Base-by-base conservation (phyloP, 352 stramenopile genomes). In the Phytophthora tubulina region DNA sequence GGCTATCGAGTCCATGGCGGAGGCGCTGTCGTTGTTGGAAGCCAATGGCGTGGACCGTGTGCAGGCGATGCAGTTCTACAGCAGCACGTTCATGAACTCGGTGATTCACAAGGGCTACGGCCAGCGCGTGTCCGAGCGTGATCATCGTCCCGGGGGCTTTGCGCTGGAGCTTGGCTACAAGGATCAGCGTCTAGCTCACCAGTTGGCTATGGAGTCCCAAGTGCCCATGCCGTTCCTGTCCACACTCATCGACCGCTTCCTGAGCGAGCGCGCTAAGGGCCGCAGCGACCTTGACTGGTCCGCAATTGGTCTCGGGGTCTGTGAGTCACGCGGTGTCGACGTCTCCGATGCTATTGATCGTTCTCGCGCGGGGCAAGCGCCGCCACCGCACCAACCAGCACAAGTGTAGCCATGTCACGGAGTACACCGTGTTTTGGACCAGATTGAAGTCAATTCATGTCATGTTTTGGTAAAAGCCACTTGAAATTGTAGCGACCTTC, bases 41-140 rank as follows among this genome's bases (percentile, higher is more conserved):
- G 75, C 76, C 33, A 80, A 93, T 41, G 85, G 88, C 49, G 80
- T 96, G 36, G 84, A 96, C 51, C 82, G 88, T n/a, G 81, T 83
- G 33, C 62, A 86, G 51, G 85, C 89, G 27, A 93, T 92, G 80
- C 51, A 90, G 55, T 90, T 96, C 78, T 88, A 95, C 51, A 91
- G 79, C 63, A 77, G 49, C 69, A 94, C 88, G 42, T 93, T 96
- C 70, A 86, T 96, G 51, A 89, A 92, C 70, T 95, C 88, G 50
- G 60, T 90, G 7, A 86, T 93, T 54, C 86, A 96, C 75, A 92
- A 92, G 46, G 85, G 85, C 13, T 96, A 96, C 62, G 89, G 89
- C 32, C 79, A 93, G 49, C 82, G 88, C 15, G 80, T 96, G n/a
- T 86, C 80, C 36, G 72, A 90, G 71, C 86, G 88, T 36, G 88